Percentiles rank a stretch among this genome's conserved stretches.
phyloP scores from a whole-genome alignment of 2,329 filamentous ascomycete genomes.

The Aspergillus puulaauensis region DNA sequence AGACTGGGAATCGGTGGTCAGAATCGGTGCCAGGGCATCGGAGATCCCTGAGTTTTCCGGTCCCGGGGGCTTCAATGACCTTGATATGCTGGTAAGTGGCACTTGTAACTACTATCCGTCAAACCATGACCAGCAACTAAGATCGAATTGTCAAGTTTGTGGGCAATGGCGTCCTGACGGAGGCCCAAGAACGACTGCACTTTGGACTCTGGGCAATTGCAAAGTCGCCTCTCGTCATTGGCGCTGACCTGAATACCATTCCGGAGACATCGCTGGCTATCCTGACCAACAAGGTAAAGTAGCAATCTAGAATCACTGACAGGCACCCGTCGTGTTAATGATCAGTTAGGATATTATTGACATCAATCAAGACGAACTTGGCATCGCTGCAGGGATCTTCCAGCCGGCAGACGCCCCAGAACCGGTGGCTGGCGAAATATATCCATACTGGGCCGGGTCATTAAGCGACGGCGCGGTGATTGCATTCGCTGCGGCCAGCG shows the following conservation, averaged over 20 bases:
- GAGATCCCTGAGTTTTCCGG: neutral
- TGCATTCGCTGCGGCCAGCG: neutral
- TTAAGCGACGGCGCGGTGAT: neutral
- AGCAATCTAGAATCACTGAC: neutral
- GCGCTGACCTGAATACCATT: neutral
- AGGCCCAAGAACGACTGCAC: neutral
- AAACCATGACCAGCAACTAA: neutral
- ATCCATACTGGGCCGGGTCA: neutral
- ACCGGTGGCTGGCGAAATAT: neutral
- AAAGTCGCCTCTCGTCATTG: neutral
- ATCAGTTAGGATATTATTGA: neutral
- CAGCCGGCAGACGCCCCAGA: neutral
- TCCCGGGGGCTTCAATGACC: neutral
- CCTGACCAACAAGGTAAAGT: neutral
- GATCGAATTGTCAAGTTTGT: neutral
- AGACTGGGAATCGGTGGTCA: neutral
- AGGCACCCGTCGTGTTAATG: neutral
- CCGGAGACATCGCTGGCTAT: neutral
- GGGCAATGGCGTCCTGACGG: neutral
- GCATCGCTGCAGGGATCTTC: neutral
- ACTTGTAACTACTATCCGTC: neutral
- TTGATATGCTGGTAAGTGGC: neutral
- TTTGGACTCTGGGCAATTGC: neutral
- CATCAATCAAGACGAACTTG: neutral
- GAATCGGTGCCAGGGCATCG: neutral